A percentile compares a stretch with the other conserved stretches of the same genome.
phyloP scores from a whole-genome alignment of 768 basidiomycete genomes.

The Dioszegia aurantiaca region DNA sequence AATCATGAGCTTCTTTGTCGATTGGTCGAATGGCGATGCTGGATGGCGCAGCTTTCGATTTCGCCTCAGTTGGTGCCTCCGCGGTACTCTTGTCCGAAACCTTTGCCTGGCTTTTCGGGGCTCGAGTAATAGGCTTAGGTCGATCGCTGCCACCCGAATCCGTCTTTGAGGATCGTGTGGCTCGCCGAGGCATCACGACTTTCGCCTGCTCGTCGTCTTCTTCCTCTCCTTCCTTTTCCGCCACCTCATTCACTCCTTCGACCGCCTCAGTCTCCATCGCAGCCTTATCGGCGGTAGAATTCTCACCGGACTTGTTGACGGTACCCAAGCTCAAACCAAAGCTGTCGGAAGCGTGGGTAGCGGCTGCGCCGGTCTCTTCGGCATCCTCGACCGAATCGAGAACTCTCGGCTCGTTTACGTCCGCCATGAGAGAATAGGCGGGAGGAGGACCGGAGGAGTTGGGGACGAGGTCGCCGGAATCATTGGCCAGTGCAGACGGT shows the following conservation, averaged over 20 bases:
- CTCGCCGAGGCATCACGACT: neutral
- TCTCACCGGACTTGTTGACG: too few species aligned
- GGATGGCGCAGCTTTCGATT: neutral
- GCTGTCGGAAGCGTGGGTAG: constrained; percentile 4
- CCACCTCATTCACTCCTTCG: neutral
- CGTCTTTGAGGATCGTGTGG: neutral
- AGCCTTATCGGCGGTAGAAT: too few species aligned
- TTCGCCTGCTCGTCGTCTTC: neutral
- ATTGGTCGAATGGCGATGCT: neutral
- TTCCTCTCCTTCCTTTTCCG: neutral
- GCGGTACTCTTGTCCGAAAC: neutral
- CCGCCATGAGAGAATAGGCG: neutral
- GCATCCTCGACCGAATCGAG: neutral
- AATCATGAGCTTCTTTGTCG: too few species aligned
- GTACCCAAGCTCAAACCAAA: neutral
- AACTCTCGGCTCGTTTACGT: neutral
- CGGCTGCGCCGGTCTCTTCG: neutral
- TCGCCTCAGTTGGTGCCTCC: neutral
- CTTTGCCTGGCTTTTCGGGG: neutral
- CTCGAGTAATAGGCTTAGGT: neutral
- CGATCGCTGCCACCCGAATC: neutral
- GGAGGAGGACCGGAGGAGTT: neutral
- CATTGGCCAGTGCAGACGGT: neutral
- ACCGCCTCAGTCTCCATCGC: too few species aligned
- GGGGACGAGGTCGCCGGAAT: constrained; percentile 1